phyloP scores from a whole-genome alignment of 192 early-diverging fungal species.

The Dispira simplex region DNA sequence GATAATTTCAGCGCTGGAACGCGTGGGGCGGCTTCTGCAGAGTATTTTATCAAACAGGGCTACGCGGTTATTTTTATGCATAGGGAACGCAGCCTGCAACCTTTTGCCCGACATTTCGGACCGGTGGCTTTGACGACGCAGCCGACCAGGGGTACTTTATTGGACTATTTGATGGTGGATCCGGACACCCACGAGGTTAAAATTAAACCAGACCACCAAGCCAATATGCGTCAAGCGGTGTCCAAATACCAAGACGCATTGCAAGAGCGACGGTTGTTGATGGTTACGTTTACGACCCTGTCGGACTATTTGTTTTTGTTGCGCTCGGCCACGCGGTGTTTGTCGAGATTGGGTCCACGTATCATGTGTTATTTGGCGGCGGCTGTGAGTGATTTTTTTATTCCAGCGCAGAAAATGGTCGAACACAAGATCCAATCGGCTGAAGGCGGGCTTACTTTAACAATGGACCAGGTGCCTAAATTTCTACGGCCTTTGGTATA shows the following conservation, averaged over 20 bases:
- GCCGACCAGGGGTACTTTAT: constrained; percentile 39
- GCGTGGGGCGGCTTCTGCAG: constrained; percentile 89
- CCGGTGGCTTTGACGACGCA: no score
- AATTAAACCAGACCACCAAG: constrained; percentile 43
- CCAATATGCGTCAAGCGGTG: no score
- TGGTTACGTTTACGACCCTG: constrained; percentile 78
- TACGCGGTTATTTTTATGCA: constrained; percentile 96
- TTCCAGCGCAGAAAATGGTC: constrained; percentile 83
- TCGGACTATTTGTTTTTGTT: constrained; percentile 87
- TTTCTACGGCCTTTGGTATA: constrained; percentile 86
- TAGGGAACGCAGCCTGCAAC: constrained; percentile 84
- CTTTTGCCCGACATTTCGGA: constrained; percentile 76
- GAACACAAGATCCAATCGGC: constrained; percentile 98
- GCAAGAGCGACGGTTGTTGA: constrained; percentile 31
- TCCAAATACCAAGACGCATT: no score
- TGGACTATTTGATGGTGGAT: constrained; percentile 64
- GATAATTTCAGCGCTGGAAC: constrained; percentile 98
- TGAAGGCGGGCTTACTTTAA: constrained; percentile 67
- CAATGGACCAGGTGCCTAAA: constrained; percentile 95
- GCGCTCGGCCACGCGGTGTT: constrained; percentile 46
- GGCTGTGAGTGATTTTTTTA: constrained; percentile 97
- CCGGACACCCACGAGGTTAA: neutral
- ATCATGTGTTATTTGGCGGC: constrained; percentile 96
- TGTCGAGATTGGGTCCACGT: constrained; percentile 43
- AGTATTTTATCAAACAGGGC: constrained; percentile 72